Evolutionary conservation across 2,329 filamentous ascomycete genomes (phyloP).

Genomic region (Neofusicoccum laricinum): DNA sequence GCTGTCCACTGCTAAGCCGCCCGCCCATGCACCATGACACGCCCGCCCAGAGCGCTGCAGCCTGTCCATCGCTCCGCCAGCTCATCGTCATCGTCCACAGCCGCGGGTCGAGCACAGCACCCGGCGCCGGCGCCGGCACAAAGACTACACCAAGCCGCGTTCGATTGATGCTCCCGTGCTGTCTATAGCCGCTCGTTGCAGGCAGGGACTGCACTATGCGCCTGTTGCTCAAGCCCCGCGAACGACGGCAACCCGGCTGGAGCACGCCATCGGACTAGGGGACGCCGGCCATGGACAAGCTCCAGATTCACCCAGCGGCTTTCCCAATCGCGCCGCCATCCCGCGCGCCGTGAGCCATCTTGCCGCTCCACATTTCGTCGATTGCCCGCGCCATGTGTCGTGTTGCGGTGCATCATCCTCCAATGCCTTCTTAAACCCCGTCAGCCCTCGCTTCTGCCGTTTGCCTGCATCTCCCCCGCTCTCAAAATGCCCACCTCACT

Average conservation of each 20-base stretch:
- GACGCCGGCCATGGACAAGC: background rate
- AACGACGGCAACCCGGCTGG: constrained; percentile 60
- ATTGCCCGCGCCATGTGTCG: background rate
- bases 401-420: background rate
- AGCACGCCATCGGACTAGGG: background rate
- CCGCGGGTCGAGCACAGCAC: constrained; percentile 4
- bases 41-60: background rate
- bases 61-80: background rate
- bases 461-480: background rate
- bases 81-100: constrained; percentile 17
- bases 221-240: constrained; percentile 55
- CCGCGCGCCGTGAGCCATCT: background rate
- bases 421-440: background rate
- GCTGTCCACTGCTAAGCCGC: background rate
- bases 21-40: background rate
- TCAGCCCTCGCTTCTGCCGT: background rate
- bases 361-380: background rate
- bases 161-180: background rate
- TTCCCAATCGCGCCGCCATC: background rate
- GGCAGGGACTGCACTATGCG: too few species aligned
- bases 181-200: background rate
- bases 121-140: too few species aligned
- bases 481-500: constrained; percentile 10
- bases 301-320: background rate
- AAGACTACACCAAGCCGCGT: background rate